A percentile compares a stretch with the other conserved stretches of the same genome.
Evolutionary conservation across 768 basidiomycete species (phyloP).

Genomic region (Mycena indigotica): DNA sequence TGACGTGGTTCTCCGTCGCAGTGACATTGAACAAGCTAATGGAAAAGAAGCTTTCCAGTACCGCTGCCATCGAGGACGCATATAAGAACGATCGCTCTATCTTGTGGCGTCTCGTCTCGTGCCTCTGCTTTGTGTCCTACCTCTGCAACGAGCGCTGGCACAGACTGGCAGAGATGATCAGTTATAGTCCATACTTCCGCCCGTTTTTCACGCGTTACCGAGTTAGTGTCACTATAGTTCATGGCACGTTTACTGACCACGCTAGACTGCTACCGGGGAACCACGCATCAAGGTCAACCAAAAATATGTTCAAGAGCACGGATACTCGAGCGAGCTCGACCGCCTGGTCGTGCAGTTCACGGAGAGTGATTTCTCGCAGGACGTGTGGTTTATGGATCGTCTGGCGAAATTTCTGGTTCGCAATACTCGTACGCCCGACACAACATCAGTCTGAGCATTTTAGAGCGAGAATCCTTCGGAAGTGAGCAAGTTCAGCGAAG

Average conservation of each 20-base stretch:
- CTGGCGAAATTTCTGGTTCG: conserved; percentile 10
- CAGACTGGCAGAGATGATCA: conserved; percentile 7
- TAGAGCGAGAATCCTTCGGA: conserved; percentile 15
- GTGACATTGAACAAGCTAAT: conserved; percentile 12
- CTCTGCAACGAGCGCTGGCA: conserved; percentile 11
- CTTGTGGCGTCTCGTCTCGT: conserved; percentile 18
- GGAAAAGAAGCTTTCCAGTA: conserved; percentile 4
- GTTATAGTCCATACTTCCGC: conserved; percentile 14
- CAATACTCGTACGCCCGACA: background rate
- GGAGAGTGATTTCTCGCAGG: background rate
- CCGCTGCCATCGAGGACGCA: conserved; percentile 18
- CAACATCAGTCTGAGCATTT: background rate
- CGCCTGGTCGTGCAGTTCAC: conserved; percentile 4
- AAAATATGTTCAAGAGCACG: conserved; percentile 5
- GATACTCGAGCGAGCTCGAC: conserved; percentile 6
- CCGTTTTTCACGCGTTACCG: conserved; percentile 21
- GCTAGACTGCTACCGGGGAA: background rate
- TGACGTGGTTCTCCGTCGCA: conserved; percentile 12
- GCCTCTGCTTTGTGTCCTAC: conserved; percentile 3
- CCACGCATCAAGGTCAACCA: conserved; percentile 9
- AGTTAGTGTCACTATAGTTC: background rate
- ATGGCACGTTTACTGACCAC: background rate
- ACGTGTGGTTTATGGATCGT: conserved; percentile 5
- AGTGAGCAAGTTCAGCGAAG: conserved; percentile 14
- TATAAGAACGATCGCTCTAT: conserved; percentile 14